Conservation (phyloP, 495 filamentous ascomycete species). For the Aspergillus diversus region DNA sequence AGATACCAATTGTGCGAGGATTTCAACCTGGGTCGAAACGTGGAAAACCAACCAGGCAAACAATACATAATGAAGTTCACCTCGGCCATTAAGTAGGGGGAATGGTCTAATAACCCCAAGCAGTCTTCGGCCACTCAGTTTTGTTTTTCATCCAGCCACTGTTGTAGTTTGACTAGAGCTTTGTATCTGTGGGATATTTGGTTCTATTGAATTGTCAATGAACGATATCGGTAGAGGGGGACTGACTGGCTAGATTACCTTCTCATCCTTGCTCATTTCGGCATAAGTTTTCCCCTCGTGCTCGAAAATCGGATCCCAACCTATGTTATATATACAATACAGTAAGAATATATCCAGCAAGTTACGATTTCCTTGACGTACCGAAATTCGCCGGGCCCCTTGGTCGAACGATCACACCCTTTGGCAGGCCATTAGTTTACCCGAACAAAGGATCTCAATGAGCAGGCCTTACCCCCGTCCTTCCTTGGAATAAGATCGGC, state of each 20-base stretch:
- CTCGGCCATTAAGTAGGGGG: too few relatives aligned
- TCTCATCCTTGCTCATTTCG: constrained; percentile 90
- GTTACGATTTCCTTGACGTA: constrained; percentile 43
- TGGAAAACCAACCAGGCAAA: constrained; percentile 70
- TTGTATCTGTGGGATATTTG: constrained; percentile 85
- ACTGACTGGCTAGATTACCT: constrained; percentile 46
- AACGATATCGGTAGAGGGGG: neutral
- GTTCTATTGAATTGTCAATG: constrained; percentile 57
- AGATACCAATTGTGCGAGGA: constrained; percentile 82
- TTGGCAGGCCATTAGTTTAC: constrained; percentile 9
- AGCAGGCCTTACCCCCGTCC: constrained; percentile 55
- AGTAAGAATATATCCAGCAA: constrained; percentile 2
- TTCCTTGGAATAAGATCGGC: constrained; percentile 87
- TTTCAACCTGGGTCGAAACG: constrained; percentile 76
- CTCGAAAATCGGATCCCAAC: constrained; percentile 97
- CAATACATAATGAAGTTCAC: constrained; percentile 26
- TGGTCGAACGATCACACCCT: constrained; percentile 50
- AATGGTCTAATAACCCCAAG: constrained; percentile 1
- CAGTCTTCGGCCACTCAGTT: constrained; percentile 17
- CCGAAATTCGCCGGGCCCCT: constrained; percentile 80
- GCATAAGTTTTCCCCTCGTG: constrained; percentile 93
- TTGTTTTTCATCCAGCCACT: constrained; percentile 69
- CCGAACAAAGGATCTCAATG: neutral
- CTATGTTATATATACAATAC: constrained; percentile 39
- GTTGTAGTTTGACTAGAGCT: constrained; percentile 81